Evolutionary conservation across 164 flowering plant genomes (phyloP), one percentile per base, ranked within the genome.

Genomic region (Magnolia changhungtana): DNA sequence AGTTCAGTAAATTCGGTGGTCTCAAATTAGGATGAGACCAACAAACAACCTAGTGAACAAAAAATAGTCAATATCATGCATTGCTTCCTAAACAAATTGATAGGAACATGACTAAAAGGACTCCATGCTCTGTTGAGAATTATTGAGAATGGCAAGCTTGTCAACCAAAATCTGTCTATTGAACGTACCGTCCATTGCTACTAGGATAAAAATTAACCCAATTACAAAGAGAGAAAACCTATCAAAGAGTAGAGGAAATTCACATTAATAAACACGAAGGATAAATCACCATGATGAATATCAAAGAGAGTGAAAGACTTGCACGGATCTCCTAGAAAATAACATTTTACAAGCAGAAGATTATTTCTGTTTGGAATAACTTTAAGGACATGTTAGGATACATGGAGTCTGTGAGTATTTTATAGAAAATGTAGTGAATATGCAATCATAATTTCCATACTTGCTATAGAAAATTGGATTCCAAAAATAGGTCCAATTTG

Each of bases 81-180:
- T 0, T 63, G 21, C 8, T 37, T 52, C 67, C 67, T 64, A 20
- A n/a, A 64, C 19, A 64, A 64, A 67, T 11, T 29, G 37, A 67
- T 24, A 29, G 50, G 37, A 70, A 70, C 61, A 74, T 18, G 50
- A 6, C 65, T 18, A 72, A 78, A 76, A 91, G 95, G 97, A 92
- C 81, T 93, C 98, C 74, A 93, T 92, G 87, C 98, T 95, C 69
- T 91, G 90, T 77, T 92, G 97, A 71, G 97, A 87, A 78, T 70
- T 87, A 83, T 93, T 93, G 78, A 95, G 97, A 87, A 85, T 90
- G 69, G 91, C 82, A 45, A 95, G 90, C 87, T 95, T 95, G 37
- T 93, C 98, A 77, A 90, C 91, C 82, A 95, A 82, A 85, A 93
- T 89, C 74, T 91, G 94, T 7, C 93, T 87, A 83, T 93, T 93